phyloP scores from a whole-genome alignment of 805 yeast genomes.

The Ogataea populi-albae region DNA sequence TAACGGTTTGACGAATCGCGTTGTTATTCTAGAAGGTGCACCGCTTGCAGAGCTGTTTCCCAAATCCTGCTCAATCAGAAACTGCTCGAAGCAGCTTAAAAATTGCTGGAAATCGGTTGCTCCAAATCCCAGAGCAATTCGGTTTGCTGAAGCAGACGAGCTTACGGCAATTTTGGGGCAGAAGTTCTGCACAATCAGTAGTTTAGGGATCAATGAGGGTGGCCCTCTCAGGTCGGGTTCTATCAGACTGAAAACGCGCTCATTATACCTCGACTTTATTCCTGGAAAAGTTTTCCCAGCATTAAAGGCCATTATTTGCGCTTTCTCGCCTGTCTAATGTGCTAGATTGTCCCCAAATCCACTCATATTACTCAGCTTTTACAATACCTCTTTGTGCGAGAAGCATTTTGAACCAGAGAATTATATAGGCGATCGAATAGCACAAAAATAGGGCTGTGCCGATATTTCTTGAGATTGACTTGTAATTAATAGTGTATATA shows the following conservation, averaged over 20 bases:
- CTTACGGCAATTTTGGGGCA: constrained; percentile 34
- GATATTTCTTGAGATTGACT: too few relatives aligned
- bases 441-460: too few relatives aligned
- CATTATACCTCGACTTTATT: constrained; percentile 19
- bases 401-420: too few relatives aligned
- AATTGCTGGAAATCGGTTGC: constrained; percentile 21
- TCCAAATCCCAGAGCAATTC: constrained; percentile 20
- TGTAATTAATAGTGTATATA: too few relatives aligned
- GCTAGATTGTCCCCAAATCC: too few relatives aligned
- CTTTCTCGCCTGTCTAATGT: not conserved
- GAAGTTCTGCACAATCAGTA: constrained; percentile 27
- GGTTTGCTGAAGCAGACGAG: constrained; percentile 24
- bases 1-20: constrained; percentile 29
- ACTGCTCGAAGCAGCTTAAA: constrained; percentile 29
- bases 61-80: constrained; percentile 20
- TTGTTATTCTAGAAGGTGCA: constrained; percentile 18
- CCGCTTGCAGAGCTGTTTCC: constrained; percentile 13
- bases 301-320: constrained; percentile 8
- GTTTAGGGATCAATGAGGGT: constrained; percentile 27
- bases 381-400: too few relatives aligned
- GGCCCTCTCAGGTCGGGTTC: constrained; percentile 27
- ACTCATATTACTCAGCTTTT: too few relatives aligned
- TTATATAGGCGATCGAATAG: too few relatives aligned
- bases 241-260: constrained; percentile 16
- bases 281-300: constrained; percentile 15